A percentile compares a stretch with the other conserved stretches of the same genome.
Evolutionary conservation across 768 basidiomycete genomes (phyloP).

Genomic region (Daedaleopsis nitida): DNA sequence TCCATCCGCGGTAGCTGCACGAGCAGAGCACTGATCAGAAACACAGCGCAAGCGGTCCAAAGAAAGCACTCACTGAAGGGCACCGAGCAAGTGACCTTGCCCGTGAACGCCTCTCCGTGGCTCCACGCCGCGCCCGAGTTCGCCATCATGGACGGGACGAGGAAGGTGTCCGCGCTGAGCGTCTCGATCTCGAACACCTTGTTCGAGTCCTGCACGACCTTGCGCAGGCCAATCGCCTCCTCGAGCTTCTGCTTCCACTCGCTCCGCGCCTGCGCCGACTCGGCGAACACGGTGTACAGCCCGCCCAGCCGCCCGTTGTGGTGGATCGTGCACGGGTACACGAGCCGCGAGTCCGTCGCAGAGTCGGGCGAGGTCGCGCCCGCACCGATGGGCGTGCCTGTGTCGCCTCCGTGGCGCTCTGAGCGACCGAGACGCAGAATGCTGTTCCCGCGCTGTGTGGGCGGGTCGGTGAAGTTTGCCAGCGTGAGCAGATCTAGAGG

Average conservation of each 20-base stretch:
- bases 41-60: background rate
- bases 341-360: constrained; percentile 66
- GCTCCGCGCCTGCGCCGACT: constrained; percentile 66
- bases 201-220: constrained; percentile 88
- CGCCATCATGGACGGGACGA: constrained; percentile 65
- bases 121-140: constrained; percentile 56
- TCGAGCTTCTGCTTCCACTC: constrained; percentile 93
- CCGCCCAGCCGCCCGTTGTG: constrained; percentile 90
- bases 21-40: constrained; percentile 14
- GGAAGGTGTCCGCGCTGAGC: constrained; percentile 86
- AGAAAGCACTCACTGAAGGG: constrained; percentile 72
- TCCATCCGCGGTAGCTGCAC: constrained; percentile 76
- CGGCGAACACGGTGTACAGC: constrained; percentile 84
- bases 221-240: constrained; percentile 83
- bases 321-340: constrained; percentile 87
- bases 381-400: constrained; percentile 30
- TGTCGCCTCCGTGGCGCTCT: constrained; percentile 31
- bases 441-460: constrained; percentile 74
- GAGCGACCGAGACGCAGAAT: constrained; percentile 64
- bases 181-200: constrained; percentile 94
- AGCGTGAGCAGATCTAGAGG: constrained; percentile 89
- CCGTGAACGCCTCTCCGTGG: constrained; percentile 71
- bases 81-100: constrained; percentile 92
- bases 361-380: constrained; percentile 38
- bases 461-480: constrained; percentile 78